Percentiles rank a stretch among this genome's conserved stretches.
phyloP scores from a whole-genome alignment of 75 land plant genomes.

The Adiantum capillusveneris region DNA sequence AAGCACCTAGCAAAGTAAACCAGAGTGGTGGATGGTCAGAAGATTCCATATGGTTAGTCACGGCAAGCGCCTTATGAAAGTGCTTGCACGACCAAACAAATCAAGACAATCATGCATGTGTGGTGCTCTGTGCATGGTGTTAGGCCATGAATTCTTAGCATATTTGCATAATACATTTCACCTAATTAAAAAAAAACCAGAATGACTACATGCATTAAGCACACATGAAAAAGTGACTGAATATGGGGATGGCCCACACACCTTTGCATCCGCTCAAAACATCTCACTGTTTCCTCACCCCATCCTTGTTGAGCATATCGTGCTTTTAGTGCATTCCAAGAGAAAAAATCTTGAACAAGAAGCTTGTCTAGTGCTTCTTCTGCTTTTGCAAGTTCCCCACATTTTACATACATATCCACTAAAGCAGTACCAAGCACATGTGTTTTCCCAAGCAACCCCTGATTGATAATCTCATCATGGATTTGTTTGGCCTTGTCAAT shows the following conservation, averaged over 20 bases:
- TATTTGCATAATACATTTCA: background rate
- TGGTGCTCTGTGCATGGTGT: background rate
- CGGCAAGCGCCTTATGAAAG: background rate
- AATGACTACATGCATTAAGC: constrained; percentile 22
- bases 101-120: background rate
- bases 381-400: constrained; percentile 22
- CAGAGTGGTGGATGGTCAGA: background rate
- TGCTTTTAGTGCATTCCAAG: constrained; percentile 40
- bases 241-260: constrained; percentile 24
- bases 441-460: constrained; percentile 17
- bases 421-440: constrained; percentile 32
- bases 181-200: constrained; percentile 15
- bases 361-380: constrained; percentile 26
- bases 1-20: background rate
- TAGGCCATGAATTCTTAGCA: background rate
- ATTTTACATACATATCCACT: constrained; percentile 26
- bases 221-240: constrained; percentile 16
- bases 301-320: constrained; percentile 29
- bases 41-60: background rate
- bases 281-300: constrained; percentile 10
- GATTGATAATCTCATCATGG: constrained; percentile 11
- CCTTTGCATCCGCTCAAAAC: constrained; percentile 16
- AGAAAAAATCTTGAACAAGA: constrained; percentile 4
- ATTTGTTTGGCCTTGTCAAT: constrained; percentile 17
- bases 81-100: background rate